Evolutionary conservation across 768 basidiomycete species (phyloP).

Genomic region (Megacollybia marginata): DNA sequence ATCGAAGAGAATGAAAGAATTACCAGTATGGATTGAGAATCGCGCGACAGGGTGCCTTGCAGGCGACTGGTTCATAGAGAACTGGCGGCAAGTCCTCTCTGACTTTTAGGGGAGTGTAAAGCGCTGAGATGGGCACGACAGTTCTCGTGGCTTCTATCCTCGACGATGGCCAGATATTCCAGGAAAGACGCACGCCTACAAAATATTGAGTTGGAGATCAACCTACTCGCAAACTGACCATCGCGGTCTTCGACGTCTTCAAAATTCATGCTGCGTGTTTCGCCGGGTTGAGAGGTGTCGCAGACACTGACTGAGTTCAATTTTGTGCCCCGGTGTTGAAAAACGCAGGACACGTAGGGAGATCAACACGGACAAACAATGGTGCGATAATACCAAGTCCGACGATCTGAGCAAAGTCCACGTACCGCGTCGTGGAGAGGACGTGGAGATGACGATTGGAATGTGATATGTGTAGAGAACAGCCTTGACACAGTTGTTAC

Average conservation of each 20-base stretch:
- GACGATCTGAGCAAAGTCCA: too few relatives aligned
- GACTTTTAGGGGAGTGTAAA: conserved; percentile 93
- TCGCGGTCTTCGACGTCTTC: conserved; percentile 98
- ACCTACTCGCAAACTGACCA: conserved; percentile 43
- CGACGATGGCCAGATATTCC: conserved; percentile 99
- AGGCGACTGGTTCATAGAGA: conserved; percentile 96
- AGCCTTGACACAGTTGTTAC: too few relatives aligned
- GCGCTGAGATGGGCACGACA: conserved; percentile 95
- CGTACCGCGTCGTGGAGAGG: too few relatives aligned
- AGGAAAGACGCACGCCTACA: conserved; percentile 86
- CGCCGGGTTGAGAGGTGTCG: conserved; percentile 29
- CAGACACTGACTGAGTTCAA: conserved; percentile 20
- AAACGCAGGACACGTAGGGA: background rate
- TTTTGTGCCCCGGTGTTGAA: background rate
- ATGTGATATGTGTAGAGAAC: too few relatives aligned
- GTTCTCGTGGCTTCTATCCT: conserved; percentile 97
- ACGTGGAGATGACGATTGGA: too few relatives aligned
- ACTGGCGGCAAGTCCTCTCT: conserved; percentile 94
- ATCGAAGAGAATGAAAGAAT: conserved; percentile 15
- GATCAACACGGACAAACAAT: background rate
- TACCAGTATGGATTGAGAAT: conserved; percentile 98
- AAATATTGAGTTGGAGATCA: background rate
- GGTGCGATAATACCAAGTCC: too few relatives aligned
- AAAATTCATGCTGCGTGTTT: conserved; percentile 33
- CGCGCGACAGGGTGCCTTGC: conserved; percentile 95